Evolutionary conservation across 805 yeast species (phyloP), one percentile per base, ranked within the genome.

Genomic region (Sugiyamaella chiloensis): DNA sequence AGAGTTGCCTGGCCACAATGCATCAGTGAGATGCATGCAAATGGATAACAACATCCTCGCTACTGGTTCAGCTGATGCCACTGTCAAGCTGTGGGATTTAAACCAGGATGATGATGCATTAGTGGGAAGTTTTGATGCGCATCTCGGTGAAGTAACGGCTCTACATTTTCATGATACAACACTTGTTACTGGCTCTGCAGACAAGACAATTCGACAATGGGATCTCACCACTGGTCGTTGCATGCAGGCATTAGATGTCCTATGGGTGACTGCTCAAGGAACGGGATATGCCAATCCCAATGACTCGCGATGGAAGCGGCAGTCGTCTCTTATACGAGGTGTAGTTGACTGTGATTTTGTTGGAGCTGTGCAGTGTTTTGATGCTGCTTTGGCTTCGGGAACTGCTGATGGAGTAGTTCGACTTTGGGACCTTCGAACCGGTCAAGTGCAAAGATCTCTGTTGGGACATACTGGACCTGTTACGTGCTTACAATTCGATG

Each of bases 301-400:
- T 6, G 46, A 39, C 32, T 27, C 24, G 17, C 20, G 44, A 41
- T 43, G 48, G 46, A 42, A 37, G 23, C 42, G 50, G 23, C 48
- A 21, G 36, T 40, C 35, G 31, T 34, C 52, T 3, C 32, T 43
- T 31, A 32, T 47, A 36, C 24, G 21, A 6, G 42, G 37, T 9
- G 44, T 24, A 5, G 42, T 29, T 12, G 42, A 42, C 16, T 17
- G 23, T 23, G 54, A 47, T 14, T 76, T 78, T 50, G 76, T 84
- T 37, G 83, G 86, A 0, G 82, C 86, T 0, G 60, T 85, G 27
- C 90, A 85, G 61, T 80, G 85, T 50, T 80, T 72, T 57, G 87
- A 83, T 57, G 86, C 87, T 0, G 91, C 90, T 0, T 66, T 85
- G 53, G 91, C 91, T 0, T 79, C 88, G 0, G 93, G 91, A 43